These are phyloP conservation scores for Macrolepiota dolichaula DNA, from an alignment of 768 basidiomycete species.

Conservation along the genomic window DNA sequence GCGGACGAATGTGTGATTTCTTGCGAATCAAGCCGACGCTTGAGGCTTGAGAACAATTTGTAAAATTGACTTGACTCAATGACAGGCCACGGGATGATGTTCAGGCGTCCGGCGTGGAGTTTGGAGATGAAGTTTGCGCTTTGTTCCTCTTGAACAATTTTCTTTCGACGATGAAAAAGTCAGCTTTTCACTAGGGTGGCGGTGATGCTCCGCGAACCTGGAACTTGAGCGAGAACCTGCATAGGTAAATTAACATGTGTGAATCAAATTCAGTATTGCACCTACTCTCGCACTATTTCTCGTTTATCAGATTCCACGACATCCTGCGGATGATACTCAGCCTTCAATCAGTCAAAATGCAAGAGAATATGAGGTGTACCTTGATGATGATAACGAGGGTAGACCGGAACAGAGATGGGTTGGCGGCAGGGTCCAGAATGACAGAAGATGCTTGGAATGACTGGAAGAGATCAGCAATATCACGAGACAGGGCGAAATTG, in stretches of 20 bases:
- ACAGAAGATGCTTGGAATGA: constrained; percentile 60
- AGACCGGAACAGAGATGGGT: constrained; percentile 57
- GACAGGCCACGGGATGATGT: constrained; percentile 66
- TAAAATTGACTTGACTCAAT: constrained; percentile 64
- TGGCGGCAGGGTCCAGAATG: constrained; percentile 54
- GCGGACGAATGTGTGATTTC: constrained; percentile 44
- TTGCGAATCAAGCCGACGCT: constrained; percentile 45
- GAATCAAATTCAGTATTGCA: neutral
- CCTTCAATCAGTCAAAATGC: neutral
- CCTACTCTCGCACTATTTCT: constrained; percentile 59
- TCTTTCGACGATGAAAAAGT: constrained; percentile 23
- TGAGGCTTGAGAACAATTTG: constrained; percentile 45
- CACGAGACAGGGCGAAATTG: constrained; percentile 59
- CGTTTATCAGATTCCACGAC: constrained; percentile 58
- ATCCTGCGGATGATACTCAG: constrained; percentile 35
- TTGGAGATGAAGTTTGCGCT: constrained; percentile 60
- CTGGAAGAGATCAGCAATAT: constrained; percentile 58
- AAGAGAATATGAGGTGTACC: constrained; percentile 22
- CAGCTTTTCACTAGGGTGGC: neutral
- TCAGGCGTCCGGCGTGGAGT: constrained; percentile 51
- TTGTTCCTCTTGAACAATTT: constrained; percentile 62
- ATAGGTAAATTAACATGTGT: neutral
- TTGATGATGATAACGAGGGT: constrained; percentile 63
- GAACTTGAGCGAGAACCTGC: constrained; percentile 55
- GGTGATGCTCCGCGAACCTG: constrained; percentile 17